Base-by-base conservation (phyloP, 2,329 filamentous ascomycete species). In the Ophiostoma triangulosporum region DNA sequence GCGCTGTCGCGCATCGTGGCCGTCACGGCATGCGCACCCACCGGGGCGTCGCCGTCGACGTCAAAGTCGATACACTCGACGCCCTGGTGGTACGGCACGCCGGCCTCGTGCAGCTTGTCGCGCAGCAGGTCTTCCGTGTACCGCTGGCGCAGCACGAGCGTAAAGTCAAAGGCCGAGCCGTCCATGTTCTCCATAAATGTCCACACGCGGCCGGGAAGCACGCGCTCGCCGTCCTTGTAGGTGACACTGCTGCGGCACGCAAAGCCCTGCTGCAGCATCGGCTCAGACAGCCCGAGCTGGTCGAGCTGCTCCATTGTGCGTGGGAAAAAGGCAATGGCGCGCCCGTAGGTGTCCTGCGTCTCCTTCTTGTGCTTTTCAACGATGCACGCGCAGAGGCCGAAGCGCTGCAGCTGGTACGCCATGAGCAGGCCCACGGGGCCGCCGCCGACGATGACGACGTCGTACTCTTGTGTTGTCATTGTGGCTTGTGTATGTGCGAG, bases 11-110 rank as follows among this genome's bases (percentile, higher is more conserved):
- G 65, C 58, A 86, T 73, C 0, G 91, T 90, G 0, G 97, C 84
- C 55, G 95, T 79, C 68, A 90, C 95, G 8, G 89, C 87, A 71
- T 90, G 83, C 62, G 85, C 80, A 73, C 97, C 97, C 3, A 89
- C 90, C 73, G 96, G 90, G 0, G 90, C 88, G 70, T 83, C 81
- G 15, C 20, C 33, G 51, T 71, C 63, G 7, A 74, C 50, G 1
- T 64, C 57, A 27, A 73, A 62, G n/a, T 60, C 65, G 4, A 64
- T 59, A 45, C 73, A 65, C 54, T 62, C 3, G 65, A 66, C 17
- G 64, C 61, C 38, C 20, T 43, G 38, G 38, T 67, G 63, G 4
- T 71, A 62, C 1, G 62, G 56, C 1, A 67, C 65, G 20, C 69
- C 68, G 29, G 69, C 58, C 48, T 58, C 65, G 49, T 56, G 63